These are phyloP conservation scores for Colletotrichum chrysophilum DNA, from an alignment of 2,329 filamentous ascomycete genomes.

Conservation along the genomic window DNA sequence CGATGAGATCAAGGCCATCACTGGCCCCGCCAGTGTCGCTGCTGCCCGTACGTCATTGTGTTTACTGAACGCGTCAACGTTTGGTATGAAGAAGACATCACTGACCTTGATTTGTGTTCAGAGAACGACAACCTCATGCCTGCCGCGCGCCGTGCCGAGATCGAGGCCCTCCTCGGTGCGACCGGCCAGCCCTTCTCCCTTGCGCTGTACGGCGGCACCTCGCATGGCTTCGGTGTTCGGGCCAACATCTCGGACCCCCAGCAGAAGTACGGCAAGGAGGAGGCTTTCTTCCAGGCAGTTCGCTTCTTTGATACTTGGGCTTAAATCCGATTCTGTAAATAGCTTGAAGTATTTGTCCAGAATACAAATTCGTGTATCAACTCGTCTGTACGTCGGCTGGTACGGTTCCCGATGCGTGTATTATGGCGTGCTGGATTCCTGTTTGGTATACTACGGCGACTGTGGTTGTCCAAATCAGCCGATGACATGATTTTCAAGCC, in stretches of 20 bases:
- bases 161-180: constrained; percentile 63
- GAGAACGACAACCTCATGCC: constrained; percentile 67
- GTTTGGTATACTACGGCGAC: neutral
- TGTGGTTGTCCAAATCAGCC: neutral
- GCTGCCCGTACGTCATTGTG: constrained; percentile 55
- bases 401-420: neutral
- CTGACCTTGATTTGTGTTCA: constrained; percentile 23
- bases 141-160: constrained; percentile 53
- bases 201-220: constrained; percentile 69
- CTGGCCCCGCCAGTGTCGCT: constrained; percentile 63
- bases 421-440: neutral
- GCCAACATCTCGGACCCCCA: constrained; percentile 57
- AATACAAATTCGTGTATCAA: neutral
- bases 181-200: constrained; percentile 68
- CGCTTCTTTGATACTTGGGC: constrained; percentile 71
- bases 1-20: constrained; percentile 63
- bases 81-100: neutral
- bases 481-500: neutral
- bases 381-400: neutral
- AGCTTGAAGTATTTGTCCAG: neutral
- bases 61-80: neutral
- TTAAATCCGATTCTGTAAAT: neutral
- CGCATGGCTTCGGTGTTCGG: constrained; percentile 78
- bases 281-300: constrained; percentile 78
- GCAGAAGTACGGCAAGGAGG: constrained; percentile 76